Base-by-base conservation (phyloP, 2,329 filamentous ascomycete species). In the Plenodomus biglobosus region DNA sequence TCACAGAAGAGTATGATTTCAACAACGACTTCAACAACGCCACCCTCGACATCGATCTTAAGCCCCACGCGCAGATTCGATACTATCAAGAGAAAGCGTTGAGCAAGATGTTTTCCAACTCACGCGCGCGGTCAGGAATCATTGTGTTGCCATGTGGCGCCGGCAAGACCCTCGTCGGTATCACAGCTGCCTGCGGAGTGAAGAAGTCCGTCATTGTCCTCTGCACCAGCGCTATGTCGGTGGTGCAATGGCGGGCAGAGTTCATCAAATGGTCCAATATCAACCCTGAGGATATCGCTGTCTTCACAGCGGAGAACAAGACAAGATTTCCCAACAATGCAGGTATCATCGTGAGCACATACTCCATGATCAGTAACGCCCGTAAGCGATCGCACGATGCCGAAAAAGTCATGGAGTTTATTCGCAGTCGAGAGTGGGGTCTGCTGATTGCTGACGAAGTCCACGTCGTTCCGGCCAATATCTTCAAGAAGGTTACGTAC, bases 251-350 rank as follows among this genome's bases (percentile, higher is more conserved):
- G 94, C 82, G 91, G 50, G 86, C 94, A 52, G 94, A 99, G 67
- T 99, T 99, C 68, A 76, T 97, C 55, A 96, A 96, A 63, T 99
- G 94, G 94, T 96, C 92, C n/a, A 97, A 97, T 66, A 95, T 95
- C 53, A 88, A 92, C 61, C 90, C 92, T 0, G 87, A 92, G 58
- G 91, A 96, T 65, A 92, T 99, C 64, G 90, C 92, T 22, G 85
- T 95, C 45, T 99, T 99, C 72, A 96, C 94, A 0, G 92, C 92
- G 0, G 91, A 95, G 59, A 90, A 90, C 69, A 99, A 99, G 73
- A 85, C 86, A 48, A 80, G 80, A 43, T 96, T 99, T 63, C 85
- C 86, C 1, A 85, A 92, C 41, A 92, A 90, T 66, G 95, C 94
- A 1, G 94, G 94, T 67, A 92, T 99, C 57, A 95, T 99, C 58